Conservation (phyloP, 2,329 filamentous ascomycete genomes). For the Periconia digitata region DNA sequence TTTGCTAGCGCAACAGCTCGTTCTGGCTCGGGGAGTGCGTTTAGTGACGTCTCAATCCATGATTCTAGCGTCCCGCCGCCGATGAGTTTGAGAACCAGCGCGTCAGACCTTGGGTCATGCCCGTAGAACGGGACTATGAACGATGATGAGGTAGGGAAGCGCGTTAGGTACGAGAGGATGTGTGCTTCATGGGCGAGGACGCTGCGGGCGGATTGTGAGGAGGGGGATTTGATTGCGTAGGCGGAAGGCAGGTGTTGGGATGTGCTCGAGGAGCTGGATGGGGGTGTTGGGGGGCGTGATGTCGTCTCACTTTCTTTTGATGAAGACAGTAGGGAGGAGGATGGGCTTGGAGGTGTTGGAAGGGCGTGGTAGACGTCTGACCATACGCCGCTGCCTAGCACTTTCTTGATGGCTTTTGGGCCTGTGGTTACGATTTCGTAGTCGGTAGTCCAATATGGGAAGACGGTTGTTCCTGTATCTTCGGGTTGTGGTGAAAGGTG, state of each 20-base stretch:
- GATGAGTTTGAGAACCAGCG: constrained; percentile 37
- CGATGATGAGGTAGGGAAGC: constrained; percentile 20
- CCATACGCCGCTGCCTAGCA: constrained; percentile 38
- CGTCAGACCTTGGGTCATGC: constrained; percentile 29
- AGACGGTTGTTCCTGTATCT: constrained; percentile 24
- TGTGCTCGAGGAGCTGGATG: constrained; percentile 13
- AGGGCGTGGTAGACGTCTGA: constrained; percentile 41
- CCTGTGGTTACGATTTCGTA: constrained; percentile 26
- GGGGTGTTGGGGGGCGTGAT: constrained; percentile 27
- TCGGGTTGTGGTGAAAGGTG: constrained; percentile 11
- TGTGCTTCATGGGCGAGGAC: constrained; percentile 35
- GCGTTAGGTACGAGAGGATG: constrained; percentile 36
- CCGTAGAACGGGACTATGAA: constrained; percentile 39
- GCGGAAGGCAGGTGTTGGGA: constrained; percentile 11
- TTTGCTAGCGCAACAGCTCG: constrained; percentile 40
- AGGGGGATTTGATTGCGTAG: constrained; percentile 41
- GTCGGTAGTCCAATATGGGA: constrained; percentile 26
- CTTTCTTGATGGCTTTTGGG: constrained; percentile 26
- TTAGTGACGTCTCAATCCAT: constrained; percentile 33
- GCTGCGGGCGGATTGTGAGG: constrained; percentile 28
- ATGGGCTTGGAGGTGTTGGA: constrained; percentile 18
- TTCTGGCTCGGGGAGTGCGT: constrained; percentile 21
- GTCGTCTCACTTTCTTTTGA: not conserved
- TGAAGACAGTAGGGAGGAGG: not conserved
- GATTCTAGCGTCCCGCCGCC: constrained; percentile 35